Conservation (phyloP, 139 green algal species). For the Chlamydomonas sphaeroides region DNA sequence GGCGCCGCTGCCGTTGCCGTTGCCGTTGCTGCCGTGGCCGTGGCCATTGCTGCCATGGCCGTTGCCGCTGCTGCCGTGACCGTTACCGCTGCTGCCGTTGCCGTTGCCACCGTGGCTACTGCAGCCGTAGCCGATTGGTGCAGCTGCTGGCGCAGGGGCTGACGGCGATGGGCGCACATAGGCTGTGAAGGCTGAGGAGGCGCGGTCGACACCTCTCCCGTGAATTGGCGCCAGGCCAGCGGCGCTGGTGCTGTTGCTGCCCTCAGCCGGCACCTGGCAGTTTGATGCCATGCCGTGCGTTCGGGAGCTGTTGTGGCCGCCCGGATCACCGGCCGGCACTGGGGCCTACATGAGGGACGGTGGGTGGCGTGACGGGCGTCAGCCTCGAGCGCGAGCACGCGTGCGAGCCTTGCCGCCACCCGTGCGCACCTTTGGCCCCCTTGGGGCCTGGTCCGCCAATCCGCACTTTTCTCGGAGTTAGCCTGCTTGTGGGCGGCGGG, state of each 20-base stretch:
- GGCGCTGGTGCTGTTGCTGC: constrained; percentile 13
- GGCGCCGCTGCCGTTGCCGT: neutral
- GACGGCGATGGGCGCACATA: neutral
- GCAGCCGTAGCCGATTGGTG: too few relatives aligned
- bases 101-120: neutral
- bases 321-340: neutral
- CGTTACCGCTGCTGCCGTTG: neutral
- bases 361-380: neutral
- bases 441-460: constrained; percentile 5
- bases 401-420: too few relatives aligned
- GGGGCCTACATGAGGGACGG: too few relatives aligned
- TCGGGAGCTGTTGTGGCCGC: neutral
- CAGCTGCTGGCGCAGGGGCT: neutral
- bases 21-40: neutral
- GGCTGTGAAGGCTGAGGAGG: constrained; percentile 26
- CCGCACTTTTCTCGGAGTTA: too few relatives aligned
- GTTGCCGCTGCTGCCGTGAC: neutral
- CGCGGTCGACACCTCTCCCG: neutral
- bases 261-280: neutral
- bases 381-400: neutral
- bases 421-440: constrained; percentile 8
- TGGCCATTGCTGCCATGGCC: neutral
- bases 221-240: neutral
- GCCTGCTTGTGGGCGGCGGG: too few relatives aligned
- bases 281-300: neutral